Conservation (phyloP, 2,329 filamentous ascomycete species). For the Acrocalymma vagum region DNA sequence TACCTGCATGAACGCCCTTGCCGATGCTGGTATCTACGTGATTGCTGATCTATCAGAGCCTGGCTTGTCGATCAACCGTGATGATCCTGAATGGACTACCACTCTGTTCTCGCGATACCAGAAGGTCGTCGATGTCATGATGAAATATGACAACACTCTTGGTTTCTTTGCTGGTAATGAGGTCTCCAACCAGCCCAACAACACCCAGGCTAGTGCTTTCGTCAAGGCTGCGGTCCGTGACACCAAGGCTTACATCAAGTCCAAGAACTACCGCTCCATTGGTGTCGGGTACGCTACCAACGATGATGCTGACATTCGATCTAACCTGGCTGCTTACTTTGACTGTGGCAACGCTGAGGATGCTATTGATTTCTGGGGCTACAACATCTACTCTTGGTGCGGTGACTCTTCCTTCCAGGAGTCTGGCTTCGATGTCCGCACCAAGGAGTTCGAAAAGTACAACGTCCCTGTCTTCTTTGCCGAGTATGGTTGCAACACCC, state of each 20-base stretch:
- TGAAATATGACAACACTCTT: conserved; percentile 87
- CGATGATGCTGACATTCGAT: conserved; percentile 85
- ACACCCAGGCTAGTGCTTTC: conserved; percentile 89
- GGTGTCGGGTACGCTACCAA: conserved; percentile 97
- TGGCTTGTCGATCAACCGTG: conserved; percentile 82
- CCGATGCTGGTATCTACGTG: conserved; percentile 91
- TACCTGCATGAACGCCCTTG: conserved; percentile 83
- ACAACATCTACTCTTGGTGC: conserved; percentile 99
- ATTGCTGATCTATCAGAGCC: conserved; percentile 91
- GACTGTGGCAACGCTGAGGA: conserved; percentile 75
- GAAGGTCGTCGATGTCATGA: conserved; percentile 80
- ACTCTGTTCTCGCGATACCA: conserved; percentile 83
- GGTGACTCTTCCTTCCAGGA: conserved; percentile 78
- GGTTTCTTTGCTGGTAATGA: conserved; percentile 99
- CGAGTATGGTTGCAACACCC: conserved; percentile 94
- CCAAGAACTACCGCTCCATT: conserved; percentile 77
- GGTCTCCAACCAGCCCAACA: conserved; percentile 87
- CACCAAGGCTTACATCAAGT: conserved; percentile 91
- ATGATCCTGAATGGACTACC: conserved; percentile 79
- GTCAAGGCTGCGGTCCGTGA: conserved; percentile 98
- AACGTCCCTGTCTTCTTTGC: conserved; percentile 97
- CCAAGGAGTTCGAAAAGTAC: conserved; percentile 86
- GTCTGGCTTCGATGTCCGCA: conserved; percentile 85
- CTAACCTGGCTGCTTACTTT: conserved; percentile 88
- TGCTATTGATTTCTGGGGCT: conserved; percentile 96